Evolutionary conservation across 257 asterid species (phyloP), one percentile per base, ranked within the genome.

Genomic region (Lycium ferocissimum): DNA sequence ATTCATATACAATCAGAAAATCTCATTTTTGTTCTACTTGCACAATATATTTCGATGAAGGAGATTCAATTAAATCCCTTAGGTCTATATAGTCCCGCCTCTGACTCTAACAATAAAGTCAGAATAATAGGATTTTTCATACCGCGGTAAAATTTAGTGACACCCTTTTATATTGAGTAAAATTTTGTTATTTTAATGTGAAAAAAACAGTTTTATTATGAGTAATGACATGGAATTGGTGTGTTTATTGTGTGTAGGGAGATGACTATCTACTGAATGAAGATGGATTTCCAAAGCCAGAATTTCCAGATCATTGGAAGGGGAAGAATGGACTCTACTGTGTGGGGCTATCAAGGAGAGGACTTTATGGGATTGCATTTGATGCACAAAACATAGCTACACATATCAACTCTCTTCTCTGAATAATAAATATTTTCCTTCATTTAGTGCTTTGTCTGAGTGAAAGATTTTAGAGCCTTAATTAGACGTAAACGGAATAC

Each of bases 291-390:
- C 83, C 98, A 15, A 91, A 89, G 85, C 86, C 20, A 18, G 59
- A 11, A 56, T 87, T 15, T 65, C 97, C 98, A 1, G 81, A 90
- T 62, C 90, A 91, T 9, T 95, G 98, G 98, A 95, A 95, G 89
- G 98, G 98, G 5, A 49, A 86, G 49, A 94, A 94, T 85, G 97
- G 98, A 81, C 82, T 94, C 1, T 95, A 93, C 2, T 94, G 94
- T 45, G 91, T 66, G 79, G 98, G 98, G 66, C 84, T 95, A 86
- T 88, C 94, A 65, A 87, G 91, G 57, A 87, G 65, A 80, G 98
- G 98, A 84, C 81, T 94, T 37, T 84, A 80, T 57, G 98, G 98
- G 81, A 90, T 94, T 79, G 88, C 93, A 18, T 9, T 83, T 35
- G 98, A 95, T 84, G 97, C 97, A 26, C 85, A 92, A 62, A 90